Evolutionary conservation across 768 basidiomycete genomes (phyloP).

Genomic region (Amanita subjunquillea): DNA sequence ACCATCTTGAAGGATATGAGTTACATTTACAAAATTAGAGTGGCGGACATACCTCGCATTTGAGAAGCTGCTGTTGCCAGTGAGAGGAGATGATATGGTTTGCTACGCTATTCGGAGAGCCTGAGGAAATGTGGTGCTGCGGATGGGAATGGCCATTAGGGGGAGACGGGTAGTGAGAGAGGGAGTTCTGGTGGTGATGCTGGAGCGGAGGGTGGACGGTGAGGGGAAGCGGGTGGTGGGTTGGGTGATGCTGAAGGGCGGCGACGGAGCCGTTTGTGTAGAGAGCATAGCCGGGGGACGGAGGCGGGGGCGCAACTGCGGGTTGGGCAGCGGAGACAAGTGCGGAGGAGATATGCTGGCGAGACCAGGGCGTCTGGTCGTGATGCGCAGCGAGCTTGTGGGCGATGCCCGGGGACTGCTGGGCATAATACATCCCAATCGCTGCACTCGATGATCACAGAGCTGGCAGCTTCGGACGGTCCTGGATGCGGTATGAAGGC

Average conservation of each 20-base stretch:
- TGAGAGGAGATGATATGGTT: conserved; percentile 68
- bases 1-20: conserved; percentile 48
- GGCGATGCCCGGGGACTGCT: conserved; percentile 72
- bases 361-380: conserved; percentile 67
- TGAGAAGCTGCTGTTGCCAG: conserved; percentile 91
- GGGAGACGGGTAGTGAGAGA: conserved; percentile 74
- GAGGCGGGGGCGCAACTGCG: conserved; percentile 51
- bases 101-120: conserved; percentile 42
- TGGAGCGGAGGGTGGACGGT: conserved; percentile 38
- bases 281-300: conserved; percentile 66
- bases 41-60: conserved; percentile 68
- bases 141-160: conserved; percentile 55
- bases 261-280: conserved; percentile 63
- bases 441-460: not conserved
- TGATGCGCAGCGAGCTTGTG: conserved; percentile 70
- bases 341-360: conserved; percentile 41
- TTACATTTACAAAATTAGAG: conserved; percentile 20
- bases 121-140: conserved; percentile 45
- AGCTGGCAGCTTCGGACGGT: not conserved
- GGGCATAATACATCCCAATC: conserved; percentile 64
- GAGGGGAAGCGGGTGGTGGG: conserved; percentile 41
- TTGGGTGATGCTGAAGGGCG: conserved; percentile 53
- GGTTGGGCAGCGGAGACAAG: conserved; percentile 40
- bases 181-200: conserved; percentile 70
- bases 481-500: not conserved